A percentile compares a stretch with the other conserved stretches of the same genome.
phyloP scores from a whole-genome alignment of 2,329 filamentous ascomycete species.

The Talaromyces sp. region DNA sequence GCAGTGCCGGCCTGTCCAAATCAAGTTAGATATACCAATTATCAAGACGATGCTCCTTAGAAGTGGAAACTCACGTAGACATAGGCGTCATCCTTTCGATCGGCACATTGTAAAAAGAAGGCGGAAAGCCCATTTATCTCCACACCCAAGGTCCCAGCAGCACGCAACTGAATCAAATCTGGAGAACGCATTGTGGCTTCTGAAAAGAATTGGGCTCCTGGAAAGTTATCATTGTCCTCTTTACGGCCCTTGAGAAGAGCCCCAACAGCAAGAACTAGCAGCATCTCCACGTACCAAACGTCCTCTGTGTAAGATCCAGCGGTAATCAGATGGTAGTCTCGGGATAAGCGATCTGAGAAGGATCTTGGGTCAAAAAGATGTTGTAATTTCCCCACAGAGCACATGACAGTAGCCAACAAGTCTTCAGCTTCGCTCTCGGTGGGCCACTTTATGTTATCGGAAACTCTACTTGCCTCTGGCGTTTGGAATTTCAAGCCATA shows the following conservation, averaged over 20 bases:
- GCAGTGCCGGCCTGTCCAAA: not conserved
- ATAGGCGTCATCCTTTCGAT: not conserved
- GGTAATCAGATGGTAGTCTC: no score
- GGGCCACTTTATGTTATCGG: not conserved
- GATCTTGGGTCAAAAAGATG: not conserved
- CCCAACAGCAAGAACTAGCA: not conserved
- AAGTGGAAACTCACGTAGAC: not conserved
- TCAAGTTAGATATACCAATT: not conserved
- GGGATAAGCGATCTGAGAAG: not conserved
- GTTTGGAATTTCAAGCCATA: not conserved
- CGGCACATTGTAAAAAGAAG: not conserved
- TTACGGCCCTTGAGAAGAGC: not conserved
- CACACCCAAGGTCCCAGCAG: not conserved
- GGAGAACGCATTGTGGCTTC: not conserved
- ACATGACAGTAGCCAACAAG: not conserved
- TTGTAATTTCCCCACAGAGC: not conserved
- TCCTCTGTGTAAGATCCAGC: not conserved
- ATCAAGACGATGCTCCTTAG: not conserved
- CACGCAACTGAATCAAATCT: not conserved
- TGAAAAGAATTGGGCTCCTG: not conserved
- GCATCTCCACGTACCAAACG: not conserved
- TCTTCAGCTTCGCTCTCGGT: not conserved
- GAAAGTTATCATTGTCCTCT: not conserved
- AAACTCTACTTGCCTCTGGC: not conserved
- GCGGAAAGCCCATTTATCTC: not conserved